Conservation (phyloP, 306 rosid species). For the Prinsepia uniflora region DNA sequence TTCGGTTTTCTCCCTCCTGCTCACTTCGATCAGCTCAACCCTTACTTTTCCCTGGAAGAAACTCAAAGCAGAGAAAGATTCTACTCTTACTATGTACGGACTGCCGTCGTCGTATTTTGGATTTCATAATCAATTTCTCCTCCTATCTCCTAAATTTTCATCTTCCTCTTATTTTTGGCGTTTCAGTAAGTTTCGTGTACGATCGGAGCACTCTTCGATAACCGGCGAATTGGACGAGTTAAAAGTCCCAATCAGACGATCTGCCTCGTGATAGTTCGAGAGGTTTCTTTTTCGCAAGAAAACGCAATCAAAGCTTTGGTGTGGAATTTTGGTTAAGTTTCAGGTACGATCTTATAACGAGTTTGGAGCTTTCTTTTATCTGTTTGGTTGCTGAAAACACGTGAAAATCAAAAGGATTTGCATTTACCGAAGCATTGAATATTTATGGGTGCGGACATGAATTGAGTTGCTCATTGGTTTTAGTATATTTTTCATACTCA, state of each 20-base stretch:
- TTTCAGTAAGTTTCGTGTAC: neutral
- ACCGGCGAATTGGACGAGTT: neutral
- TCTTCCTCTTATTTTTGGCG: neutral
- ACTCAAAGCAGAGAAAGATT: neutral
- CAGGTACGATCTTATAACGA: conserved; percentile 11
- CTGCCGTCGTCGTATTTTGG: neutral
- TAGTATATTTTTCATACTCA: neutral
- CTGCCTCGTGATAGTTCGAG: neutral
- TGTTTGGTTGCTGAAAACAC: conserved; percentile 17
- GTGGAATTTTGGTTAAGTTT: neutral
- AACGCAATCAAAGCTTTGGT: conserved; percentile 12
- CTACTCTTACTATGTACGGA: conserved; percentile 21
- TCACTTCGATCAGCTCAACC: neutral
- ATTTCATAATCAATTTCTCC: neutral
- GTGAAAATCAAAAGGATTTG: neutral
- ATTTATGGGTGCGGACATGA: neutral
- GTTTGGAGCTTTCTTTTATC: neutral
- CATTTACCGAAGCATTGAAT: conserved; percentile 1
- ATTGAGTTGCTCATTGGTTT: neutral
- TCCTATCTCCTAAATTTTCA: neutral
- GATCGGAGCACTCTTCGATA: neutral
- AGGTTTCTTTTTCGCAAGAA: neutral
- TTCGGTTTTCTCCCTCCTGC: conserved; percentile 4
- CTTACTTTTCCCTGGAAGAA: conserved; percentile 17
- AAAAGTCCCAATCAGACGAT: neutral